phyloP scores from a whole-genome alignment of 768 basidiomycete species.

The Multifurca ochricompacta region DNA sequence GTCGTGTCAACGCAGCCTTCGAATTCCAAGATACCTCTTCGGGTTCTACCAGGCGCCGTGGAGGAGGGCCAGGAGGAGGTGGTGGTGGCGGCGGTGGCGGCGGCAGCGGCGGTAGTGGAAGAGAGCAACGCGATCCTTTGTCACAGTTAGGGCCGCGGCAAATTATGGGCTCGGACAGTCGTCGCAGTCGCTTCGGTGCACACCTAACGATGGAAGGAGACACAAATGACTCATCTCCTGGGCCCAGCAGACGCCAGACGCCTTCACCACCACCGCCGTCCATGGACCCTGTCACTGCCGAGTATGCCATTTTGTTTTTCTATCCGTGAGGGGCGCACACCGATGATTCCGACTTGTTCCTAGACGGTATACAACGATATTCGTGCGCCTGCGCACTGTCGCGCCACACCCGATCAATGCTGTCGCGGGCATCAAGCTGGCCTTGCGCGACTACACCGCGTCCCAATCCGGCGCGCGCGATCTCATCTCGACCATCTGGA shows the following conservation, averaged over 20 bases:
- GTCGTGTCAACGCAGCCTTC: constrained; percentile 57
- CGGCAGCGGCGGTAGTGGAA: constrained; percentile 44
- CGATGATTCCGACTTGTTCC: not conserved
- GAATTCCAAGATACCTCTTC: constrained; percentile 56
- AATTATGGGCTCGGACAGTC: constrained; percentile 32
- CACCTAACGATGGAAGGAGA: constrained; percentile 39
- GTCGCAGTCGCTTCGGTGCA: constrained; percentile 58
- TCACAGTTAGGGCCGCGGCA: constrained; percentile 23
- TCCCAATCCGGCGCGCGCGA: constrained; percentile 78
- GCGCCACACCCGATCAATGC: constrained; percentile 52
- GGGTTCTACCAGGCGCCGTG: constrained; percentile 31
- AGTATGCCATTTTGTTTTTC: constrained; percentile 41
- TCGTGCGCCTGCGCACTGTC: constrained; percentile 52
- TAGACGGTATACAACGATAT: constrained; percentile 62
- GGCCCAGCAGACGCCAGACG: constrained; percentile 26
- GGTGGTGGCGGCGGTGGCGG: constrained; percentile 35
- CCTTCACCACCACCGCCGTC: constrained; percentile 34
- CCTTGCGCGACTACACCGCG: constrained; percentile 68
- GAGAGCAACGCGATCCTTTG: constrained; percentile 35
- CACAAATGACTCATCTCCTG: constrained; percentile 8
- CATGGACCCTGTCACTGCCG: constrained; percentile 44
- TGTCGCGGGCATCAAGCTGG: constrained; percentile 56
- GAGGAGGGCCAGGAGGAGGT: constrained; percentile 31
- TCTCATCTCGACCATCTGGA: constrained; percentile 85
- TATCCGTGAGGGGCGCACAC: not conserved